Conservation (phyloP, 129 eudicot genomes). For the Escallonia herrerae region DNA sequence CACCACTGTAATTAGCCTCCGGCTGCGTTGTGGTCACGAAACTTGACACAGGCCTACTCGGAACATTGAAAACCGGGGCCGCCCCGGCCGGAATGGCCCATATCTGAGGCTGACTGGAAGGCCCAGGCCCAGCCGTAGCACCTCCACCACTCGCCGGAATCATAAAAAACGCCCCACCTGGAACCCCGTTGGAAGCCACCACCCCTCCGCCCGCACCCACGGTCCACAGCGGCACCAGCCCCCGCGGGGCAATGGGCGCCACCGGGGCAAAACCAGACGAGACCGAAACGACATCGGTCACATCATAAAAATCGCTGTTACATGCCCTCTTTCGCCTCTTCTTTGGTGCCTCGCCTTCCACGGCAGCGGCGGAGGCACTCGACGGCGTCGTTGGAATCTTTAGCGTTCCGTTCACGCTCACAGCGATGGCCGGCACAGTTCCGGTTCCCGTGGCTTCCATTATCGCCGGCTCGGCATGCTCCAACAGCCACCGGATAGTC, state of each 20-base stretch:
- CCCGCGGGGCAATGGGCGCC: constrained; percentile 54
- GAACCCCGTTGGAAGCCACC: constrained; percentile 23
- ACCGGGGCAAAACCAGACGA: constrained; percentile 53
- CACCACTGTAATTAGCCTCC: neutral
- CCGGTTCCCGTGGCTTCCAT: constrained; percentile 90
- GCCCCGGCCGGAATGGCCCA: constrained; percentile 81
- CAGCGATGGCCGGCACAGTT: constrained; percentile 87
- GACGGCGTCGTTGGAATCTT: constrained; percentile 57
- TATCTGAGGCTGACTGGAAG: constrained; percentile 40
- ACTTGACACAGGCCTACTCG: constrained; percentile 47
- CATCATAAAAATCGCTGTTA: constrained; percentile 60
- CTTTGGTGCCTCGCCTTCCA: constrained; percentile 14
- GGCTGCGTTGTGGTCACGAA: constrained; percentile 32
- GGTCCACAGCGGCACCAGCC: constrained; percentile 68
- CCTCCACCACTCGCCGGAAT: constrained; percentile 31
- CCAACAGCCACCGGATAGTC: constrained; percentile 77
- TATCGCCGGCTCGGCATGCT: constrained; percentile 80
- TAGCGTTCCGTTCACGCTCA: constrained; percentile 71
- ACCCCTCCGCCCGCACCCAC: constrained; percentile 18
- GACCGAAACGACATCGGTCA: constrained; percentile 17
- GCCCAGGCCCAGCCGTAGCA: constrained; percentile 10
- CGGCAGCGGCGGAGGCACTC: neutral
- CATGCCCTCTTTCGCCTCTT: constrained; percentile 47
- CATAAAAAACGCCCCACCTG: constrained; percentile 49
- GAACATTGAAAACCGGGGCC: constrained; percentile 44